Evolutionary conservation across 352 stramenopile species (phyloP), one percentile per base, ranked within the genome.

Genomic region (Aphanomyces euteiches): DNA sequence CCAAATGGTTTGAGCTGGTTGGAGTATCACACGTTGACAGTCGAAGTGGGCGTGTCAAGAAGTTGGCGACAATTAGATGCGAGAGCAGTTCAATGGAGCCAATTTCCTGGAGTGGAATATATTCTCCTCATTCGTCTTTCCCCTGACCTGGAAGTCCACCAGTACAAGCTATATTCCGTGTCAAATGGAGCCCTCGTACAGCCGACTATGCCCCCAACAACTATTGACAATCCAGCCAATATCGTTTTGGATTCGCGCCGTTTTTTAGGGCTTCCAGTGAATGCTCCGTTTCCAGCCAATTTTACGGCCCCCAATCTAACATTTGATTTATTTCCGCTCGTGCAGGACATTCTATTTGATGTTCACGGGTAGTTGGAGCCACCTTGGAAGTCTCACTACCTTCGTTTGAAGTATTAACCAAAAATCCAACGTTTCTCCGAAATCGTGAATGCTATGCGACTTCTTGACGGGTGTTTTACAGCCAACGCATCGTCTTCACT

Each of bases 11-110:
- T 53, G 45, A n/a, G 45, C 45, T 53, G 45, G 64, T 3, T 13
- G 1, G 74, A 76, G 36, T 76, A 73, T 34, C 74, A 75, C 66
- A 78, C 71, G 5, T 41, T 76, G 21, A 76, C 76, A 60, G 56
- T 76, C 1, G 70, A 76, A 67, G 65, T 78, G 3, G 74, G 74
- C n/a, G 60, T 76, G 17, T 56, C 56, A n/a, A 61, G 56, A 5
- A n/a, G 36, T 34, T 78, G 74, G 47, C 12, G 39, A 3, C 38
- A 67, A 13, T 56, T 76, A 40, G 60, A 76, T 40, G 39, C 37
- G 15, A 73, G 72, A 36, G 64, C 67, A 7, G 63, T 73, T 37
- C 65, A 76, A 41, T 78, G 65, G 74, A 56, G 59, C 7, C 6
- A 13, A 7, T 74, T 78, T 69, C 70, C 70, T 12, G 70, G 70